Base-by-base conservation (phyloP, 2,329 filamentous ascomycete genomes). In the Fusarium bactridioides region DNA sequence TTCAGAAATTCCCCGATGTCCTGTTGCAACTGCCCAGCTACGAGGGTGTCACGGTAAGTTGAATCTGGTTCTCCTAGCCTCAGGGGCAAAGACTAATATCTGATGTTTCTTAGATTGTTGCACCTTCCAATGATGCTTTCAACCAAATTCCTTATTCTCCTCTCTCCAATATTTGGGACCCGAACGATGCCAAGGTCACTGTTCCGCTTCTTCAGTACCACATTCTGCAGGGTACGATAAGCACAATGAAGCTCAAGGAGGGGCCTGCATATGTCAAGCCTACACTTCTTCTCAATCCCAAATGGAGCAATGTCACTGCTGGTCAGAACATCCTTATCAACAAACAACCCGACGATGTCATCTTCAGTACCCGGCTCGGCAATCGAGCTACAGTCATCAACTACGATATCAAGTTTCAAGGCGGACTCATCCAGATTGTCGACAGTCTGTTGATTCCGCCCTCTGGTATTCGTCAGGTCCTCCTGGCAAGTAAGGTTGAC, bases 121-220 rank as follows among this genome's bases (percentile, higher is more conserved):
- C 86, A 0, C 90, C 90, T 13, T 86, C 82, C 66, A 88, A 90
- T 73, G 81, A 83, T 5, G 89, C 89, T 21, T 90, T 91, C 80
- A 82, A 85, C 23, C 83, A 85, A 58, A 87, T 90, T 56, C 83
- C 84, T 15, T 87, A 85, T 70, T 86, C 84, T n/a, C 82, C 84
- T 15, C 80, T 89, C 41, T 81, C 82, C 31, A 83, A 83, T 56
- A 74, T 87, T n/a, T 86, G 83, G 78, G 79, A 83, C 13, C 77
- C 82, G 13, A 81, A 87, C 10, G 79, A 86, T 73, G 77, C 80
- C 55, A 80, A 82, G 43, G 82, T 88, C 13, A 81, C 84, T 7
- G 79, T 84, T n/a, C 79, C 80, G 38, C 84, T 92, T 37, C 84
- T 92, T 10, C 81, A 86, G 56, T 92, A 92, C 79, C 90, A 92